Conservation (phyloP, 768 basidiomycete species). For the Lepiota subincarnata region DNA sequence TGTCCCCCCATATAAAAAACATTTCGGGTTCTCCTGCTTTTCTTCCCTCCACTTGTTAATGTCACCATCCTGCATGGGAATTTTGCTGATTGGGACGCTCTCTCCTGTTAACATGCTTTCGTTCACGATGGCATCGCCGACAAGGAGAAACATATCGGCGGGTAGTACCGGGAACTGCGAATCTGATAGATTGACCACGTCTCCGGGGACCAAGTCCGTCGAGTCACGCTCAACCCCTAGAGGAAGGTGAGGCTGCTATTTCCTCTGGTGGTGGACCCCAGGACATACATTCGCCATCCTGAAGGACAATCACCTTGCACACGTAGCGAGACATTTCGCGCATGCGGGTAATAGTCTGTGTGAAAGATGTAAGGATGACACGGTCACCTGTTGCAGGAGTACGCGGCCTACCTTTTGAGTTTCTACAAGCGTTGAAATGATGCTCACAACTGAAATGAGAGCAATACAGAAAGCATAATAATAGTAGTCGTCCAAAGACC, state of each 20-base stretch:
- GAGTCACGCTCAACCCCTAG: slow-evolving; percentile 75
- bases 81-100: slow-evolving; percentile 94
- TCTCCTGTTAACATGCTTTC: slow-evolving; percentile 99
- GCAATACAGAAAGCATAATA: slow-evolving; percentile 98
- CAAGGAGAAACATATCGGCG: slow-evolving; percentile 87
- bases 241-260: neutral
- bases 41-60: slow-evolving; percentile 66
- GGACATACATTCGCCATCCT: slow-evolving; percentile 67
- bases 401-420: slow-evolving; percentile 71
- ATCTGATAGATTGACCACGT: slow-evolving; percentile 85
- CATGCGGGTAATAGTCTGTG: slow-evolving; percentile 87
- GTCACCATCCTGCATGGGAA: slow-evolving; percentile 76
- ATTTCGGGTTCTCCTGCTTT: slow-evolving; percentile 71
- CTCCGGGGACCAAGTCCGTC: slow-evolving; percentile 81
- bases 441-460: slow-evolving; percentile 82
- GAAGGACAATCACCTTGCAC: slow-evolving; percentile 68
- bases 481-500: slow-evolving; percentile 94
- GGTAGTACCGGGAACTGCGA: slow-evolving; percentile 73
- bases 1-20: slow-evolving; percentile 89
- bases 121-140: slow-evolving; percentile 96
- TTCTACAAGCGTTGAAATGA: slow-evolving; percentile 83
- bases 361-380: neutral
- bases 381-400: slow-evolving; percentile 12
- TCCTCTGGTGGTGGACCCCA: neutral
- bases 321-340: slow-evolving; percentile 91